Evolutionary conservation across 768 basidiomycete species (phyloP), one percentile per base, ranked within the genome.

Genomic region (Thelephora aurantiotincta): DNA sequence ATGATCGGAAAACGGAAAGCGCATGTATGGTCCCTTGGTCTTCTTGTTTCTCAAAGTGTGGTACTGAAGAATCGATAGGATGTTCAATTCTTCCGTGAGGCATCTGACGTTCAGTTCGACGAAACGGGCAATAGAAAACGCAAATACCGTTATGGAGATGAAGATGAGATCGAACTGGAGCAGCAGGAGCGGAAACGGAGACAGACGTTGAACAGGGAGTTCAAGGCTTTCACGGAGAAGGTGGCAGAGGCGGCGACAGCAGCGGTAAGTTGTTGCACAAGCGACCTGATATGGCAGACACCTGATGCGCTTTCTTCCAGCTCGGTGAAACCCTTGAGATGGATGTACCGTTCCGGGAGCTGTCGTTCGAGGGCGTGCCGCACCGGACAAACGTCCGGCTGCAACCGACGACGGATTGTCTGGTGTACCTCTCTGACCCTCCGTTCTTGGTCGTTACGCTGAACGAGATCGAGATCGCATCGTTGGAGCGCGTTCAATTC

Each of bases 1-100:
- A 94, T 98, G 76, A 88, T 99, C 55, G 94, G 96, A 51, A 98
- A 98, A 71, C 96, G 92, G 68, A 99, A 98, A 64, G 80, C 96
- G 18, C 89, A 87, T 57, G 90, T 92, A 57, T 45, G 80, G 69
- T 45, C 20, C 19, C 38, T 49, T 36, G 44, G 34, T 36, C 6
- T 6, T 36, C 23, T 18, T 18, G 49, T 26, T 34, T 54, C 18
- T 46, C 26, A 4, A n/a, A 4, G 26, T 30, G 35, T 11, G 18
- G 47, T 30, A 30, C 43, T 43, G 46, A 48, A 53, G 14, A 14
- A 43, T 46, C 50, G 11, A 20, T 51, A 94, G 87, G 96, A 99
- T 62, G 78, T 98, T 5, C 96, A 98, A 76, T 97, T 99, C 64
- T 92, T 87, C 70, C 86, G 94, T 7, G 96, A 98, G 67, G 94